Evolutionary conservation across 2,329 filamentous ascomycete species (phyloP), one percentile per base, ranked within the genome.

Genomic region (Rhynchosporium graminicola): DNA sequence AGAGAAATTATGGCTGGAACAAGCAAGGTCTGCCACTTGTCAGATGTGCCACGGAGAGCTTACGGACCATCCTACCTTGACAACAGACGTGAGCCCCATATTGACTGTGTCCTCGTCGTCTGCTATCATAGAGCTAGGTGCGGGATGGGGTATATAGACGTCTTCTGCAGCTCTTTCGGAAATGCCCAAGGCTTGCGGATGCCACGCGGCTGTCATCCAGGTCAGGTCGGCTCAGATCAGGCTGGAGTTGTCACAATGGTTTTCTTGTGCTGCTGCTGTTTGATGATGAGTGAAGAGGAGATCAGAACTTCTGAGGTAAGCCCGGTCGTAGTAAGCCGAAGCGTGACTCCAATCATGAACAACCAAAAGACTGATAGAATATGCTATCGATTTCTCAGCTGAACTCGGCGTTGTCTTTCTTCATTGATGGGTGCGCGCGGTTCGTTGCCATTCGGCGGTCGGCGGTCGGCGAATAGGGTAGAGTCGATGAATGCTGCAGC

Each of bases 1-100:
- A 92, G 80, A 51, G 89, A 89, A 72, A 92, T 87, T 72, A 87
- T 71, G 59, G 88, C 88, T 40, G 90, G 89, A 66, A 91, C 78
- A 69, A 91, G 75, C 65, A 92, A 77, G 4, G 87, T 89, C 89
- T 92, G 71, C 6, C 48, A 33, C 10, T 40, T 50, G 63, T 70
- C 57, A 69, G 66, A 50, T 15, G 29, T 36, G 48, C 46, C 29
- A 12, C 43, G 20, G 5, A 50, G 8, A 29, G 26, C 15, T 46
- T 12, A 20, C 20, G 47, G 52, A 50, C 13, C 46, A 13, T 29
- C 63, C 42, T 67, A 73, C 72, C 68, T 73, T 73, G 29, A 75
- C 55, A 31, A 76, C 62, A 9, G 71, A 72, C 26, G 69, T 48
- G 29, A 72, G 62, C n/a, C 67, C 68, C 71, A 72, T 72, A 4